Evolutionary conservation across 805 yeast genomes (phyloP).

Genomic region (Schwanniomyces sp.): DNA sequence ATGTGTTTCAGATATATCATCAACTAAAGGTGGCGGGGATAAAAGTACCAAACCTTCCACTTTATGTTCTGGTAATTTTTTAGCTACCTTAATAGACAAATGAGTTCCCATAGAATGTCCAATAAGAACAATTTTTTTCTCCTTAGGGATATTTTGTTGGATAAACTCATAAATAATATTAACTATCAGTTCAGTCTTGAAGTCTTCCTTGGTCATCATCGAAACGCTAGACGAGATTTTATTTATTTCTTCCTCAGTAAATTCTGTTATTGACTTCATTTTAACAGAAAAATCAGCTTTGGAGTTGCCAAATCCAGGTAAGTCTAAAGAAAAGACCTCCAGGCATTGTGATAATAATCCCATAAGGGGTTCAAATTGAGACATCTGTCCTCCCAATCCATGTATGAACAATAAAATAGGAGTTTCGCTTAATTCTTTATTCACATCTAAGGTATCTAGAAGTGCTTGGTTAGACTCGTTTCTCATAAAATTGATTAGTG

Average conservation of each 20-base stretch:
- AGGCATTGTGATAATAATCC: slow-evolving; percentile 61
- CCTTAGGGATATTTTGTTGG: slow-evolving; percentile 33
- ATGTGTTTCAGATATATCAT: slow-evolving; percentile 16
- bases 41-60: slow-evolving; percentile 51
- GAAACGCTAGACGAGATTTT: slow-evolving; percentile 27
- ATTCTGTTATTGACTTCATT: slow-evolving; percentile 16
- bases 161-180: slow-evolving; percentile 39
- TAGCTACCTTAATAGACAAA: slow-evolving; percentile 47
- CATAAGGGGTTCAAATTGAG: slow-evolving; percentile 78
- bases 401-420: slow-evolving; percentile 73
- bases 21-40: slow-evolving; percentile 46
- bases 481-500: slow-evolving; percentile 32
- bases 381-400: slow-evolving; percentile 88
- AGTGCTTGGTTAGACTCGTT: slow-evolving; percentile 22
- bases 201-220: slow-evolving; percentile 41
- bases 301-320: slow-evolving; percentile 85
- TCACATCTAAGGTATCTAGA: slow-evolving; percentile 17
- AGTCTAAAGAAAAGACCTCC: slow-evolving; percentile 68
- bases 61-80: slow-evolving; percentile 29
- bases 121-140: slow-evolving; percentile 47
- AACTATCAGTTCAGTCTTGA: slow-evolving; percentile 40
- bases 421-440: slow-evolving; percentile 40
- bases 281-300: slow-evolving; percentile 14
- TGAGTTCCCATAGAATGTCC: slow-evolving; percentile 80
- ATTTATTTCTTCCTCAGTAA: slow-evolving; percentile 29